Base-by-base conservation (phyloP, 2,329 filamentous ascomycete species). In the Diaporthe aspalathi region DNA sequence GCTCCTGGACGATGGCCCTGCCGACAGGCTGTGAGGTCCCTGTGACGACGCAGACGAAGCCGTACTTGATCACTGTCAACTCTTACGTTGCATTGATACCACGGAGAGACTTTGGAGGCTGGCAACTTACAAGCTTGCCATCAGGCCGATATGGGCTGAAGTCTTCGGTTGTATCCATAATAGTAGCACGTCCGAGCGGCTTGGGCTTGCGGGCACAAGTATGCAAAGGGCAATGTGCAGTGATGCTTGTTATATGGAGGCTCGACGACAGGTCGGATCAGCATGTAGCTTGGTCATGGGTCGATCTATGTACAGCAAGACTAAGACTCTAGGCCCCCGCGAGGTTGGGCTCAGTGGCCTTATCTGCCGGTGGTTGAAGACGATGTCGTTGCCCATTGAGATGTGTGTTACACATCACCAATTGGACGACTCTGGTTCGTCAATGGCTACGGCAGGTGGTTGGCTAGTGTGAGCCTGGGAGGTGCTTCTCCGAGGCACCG, bases 11-110 rank as follows among this genome's bases (percentile, higher is more conserved):
- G 69, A 91, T 90, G 32, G 89, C 88, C 74, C 84, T 84, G 11
- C 89, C 89, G 17, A 91, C 84, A 2, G 89, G 86, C 75, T 90
- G 87, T 1, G 86, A 86, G 29, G 89, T 88, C 17, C 89, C 89
- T 0, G 89, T 90, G 6, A 91, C 89, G 17, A 91, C 85, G 75
- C 89, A 91, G 24, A 91, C 86, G 74, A 91, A 91, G 53, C 89
- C 89, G 78, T 91, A 89, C 84, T 89, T 73, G n/a, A 12, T 32
- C 24, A 38, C n/a, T 68, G 47, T 73, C 16, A 54, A 68, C 22
- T 45, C 35, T 38, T 54, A 24, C 35, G 17, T 17, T 52, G 17
- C 7, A 32, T 50, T 38, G 20, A 24, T n/a, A 16, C 14, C 70
- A 54, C 60, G 40, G 35, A 11, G 50, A 35, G 8, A 22, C 20